A percentile compares a stretch with the other conserved stretches of the same genome.
Evolutionary conservation across 768 basidiomycete species (phyloP).

Genomic region (Mycena leptocephala): DNA sequence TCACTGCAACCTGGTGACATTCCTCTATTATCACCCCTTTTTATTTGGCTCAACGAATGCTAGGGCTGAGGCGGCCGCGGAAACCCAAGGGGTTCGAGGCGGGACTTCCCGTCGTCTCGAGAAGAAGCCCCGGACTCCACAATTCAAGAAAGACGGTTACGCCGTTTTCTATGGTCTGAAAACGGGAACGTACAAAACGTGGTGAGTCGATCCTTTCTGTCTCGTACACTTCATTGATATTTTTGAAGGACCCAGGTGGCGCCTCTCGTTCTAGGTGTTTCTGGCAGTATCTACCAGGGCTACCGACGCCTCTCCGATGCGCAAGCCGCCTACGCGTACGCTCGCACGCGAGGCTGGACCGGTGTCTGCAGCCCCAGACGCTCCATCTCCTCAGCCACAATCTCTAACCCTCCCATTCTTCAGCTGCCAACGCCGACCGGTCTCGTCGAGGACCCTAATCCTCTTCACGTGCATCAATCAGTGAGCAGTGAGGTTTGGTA

Average conservation of each 20-base stretch:
- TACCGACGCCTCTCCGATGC: neutral
- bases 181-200: neutral
- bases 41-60: too few species aligned
- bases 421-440: neutral
- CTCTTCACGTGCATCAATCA: neutral
- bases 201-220: neutral
- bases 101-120: neutral
- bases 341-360: neutral
- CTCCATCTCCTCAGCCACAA: neutral
- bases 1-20: too few species aligned
- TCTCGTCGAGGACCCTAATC: neutral
- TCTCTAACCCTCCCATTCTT: neutral
- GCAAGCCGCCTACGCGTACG: neutral
- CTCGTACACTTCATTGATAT: neutral
- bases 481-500: neutral
- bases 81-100: neutral
- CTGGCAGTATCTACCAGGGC: neutral
- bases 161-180: neutral
- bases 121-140: neutral
- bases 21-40: too few species aligned
- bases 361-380: neutral
- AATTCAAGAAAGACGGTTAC: neutral
- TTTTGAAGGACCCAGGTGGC: neutral
- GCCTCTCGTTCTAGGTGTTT: neutral
- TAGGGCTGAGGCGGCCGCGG: neutral